phyloP scores from a whole-genome alignment of 1,284 basidiomycete genomes.

The Naganishia sp. region DNA sequence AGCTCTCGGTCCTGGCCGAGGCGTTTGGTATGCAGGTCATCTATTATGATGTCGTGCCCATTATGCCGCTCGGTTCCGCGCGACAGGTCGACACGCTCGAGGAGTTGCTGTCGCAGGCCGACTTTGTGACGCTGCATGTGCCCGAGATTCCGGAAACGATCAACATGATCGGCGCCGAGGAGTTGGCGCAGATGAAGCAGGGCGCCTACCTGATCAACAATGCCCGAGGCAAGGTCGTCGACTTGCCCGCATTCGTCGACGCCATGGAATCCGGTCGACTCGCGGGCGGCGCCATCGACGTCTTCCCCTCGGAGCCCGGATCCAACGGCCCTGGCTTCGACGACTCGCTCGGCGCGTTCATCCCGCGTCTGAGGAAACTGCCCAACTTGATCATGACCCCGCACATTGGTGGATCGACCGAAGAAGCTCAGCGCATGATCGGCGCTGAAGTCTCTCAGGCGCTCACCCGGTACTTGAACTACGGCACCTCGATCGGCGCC shows the following conservation, averaged over 20 bases:
- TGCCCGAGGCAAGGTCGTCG: constrained; percentile 90
- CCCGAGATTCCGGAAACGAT: constrained; percentile 95
- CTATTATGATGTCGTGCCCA: constrained; percentile 92
- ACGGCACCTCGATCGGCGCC: constrained; percentile 83
- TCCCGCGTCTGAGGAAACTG: constrained; percentile 68
- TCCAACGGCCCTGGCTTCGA: constrained; percentile 84
- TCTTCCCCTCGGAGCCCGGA: constrained; percentile 90
- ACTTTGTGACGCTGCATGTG: constrained; percentile 96
- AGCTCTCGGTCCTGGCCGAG: constrained; percentile 95
- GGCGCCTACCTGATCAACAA: constrained; percentile 98
- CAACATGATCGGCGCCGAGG: constrained; percentile 79
- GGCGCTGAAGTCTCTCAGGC: constrained; percentile 91
- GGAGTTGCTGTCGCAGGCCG: constrained; percentile 75
- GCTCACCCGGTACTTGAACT: constrained; percentile 86
- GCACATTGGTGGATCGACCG: constrained; percentile 98
- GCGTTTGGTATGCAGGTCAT: constrained; percentile 94
- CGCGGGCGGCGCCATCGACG: constrained; percentile 92
- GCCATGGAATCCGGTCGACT: constrained; percentile 81
- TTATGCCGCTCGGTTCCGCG: constrained; percentile 97
- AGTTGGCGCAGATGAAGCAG: constrained; percentile 90
- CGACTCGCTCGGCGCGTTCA: constrained; percentile 80
- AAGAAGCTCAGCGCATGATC: constrained; percentile 97
- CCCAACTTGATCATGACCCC: constrained; percentile 94
- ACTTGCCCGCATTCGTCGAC: constrained; percentile 84
- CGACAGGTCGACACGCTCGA: constrained; percentile 81